Evolutionary conservation across 805 yeast species (phyloP).

Genomic region (Saccharomyces kudriavzevii): DNA sequence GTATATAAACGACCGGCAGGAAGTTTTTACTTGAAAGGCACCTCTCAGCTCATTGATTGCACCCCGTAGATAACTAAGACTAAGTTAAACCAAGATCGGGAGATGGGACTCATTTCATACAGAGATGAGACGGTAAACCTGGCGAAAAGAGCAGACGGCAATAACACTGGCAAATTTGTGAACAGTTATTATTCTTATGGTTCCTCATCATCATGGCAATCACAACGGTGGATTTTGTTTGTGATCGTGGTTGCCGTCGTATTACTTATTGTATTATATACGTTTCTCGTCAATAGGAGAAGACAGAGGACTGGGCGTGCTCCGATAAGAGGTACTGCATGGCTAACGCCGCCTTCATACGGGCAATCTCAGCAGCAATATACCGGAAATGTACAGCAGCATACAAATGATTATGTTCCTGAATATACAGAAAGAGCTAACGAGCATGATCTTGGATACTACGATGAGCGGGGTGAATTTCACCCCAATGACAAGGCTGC

Average conservation of each 20-base stretch:
- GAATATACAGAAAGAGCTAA: slow-evolving; percentile 55
- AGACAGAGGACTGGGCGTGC: slow-evolving; percentile 38
- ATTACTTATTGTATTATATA: slow-evolving; percentile 39
- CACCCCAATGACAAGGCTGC: slow-evolving; percentile 32
- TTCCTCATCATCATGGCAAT: slow-evolving; percentile 21
- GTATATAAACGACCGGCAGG: background rate
- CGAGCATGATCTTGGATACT: slow-evolving; percentile 67
- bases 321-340: slow-evolving; percentile 69
- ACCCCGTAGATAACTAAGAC: background rate
- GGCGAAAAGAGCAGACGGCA: background rate
- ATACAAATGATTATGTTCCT: slow-evolving; percentile 51
- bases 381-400: slow-evolving; percentile 18
- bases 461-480: slow-evolving; percentile 51
- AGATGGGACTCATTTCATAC: background rate
- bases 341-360: slow-evolving; percentile 84
- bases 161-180: background rate
- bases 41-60: background rate
- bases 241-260: slow-evolving; percentile 49
- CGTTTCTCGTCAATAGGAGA: slow-evolving; percentile 46
- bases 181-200: background rate
- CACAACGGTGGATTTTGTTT: slow-evolving; percentile 59
- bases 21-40: slow-evolving; percentile 4
- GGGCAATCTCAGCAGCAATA: slow-evolving; percentile 55
- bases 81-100: background rate
- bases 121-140: background rate